Conservation (phyloP, 495 filamentous ascomycete genomes). For the Daldinia loculata region DNA sequence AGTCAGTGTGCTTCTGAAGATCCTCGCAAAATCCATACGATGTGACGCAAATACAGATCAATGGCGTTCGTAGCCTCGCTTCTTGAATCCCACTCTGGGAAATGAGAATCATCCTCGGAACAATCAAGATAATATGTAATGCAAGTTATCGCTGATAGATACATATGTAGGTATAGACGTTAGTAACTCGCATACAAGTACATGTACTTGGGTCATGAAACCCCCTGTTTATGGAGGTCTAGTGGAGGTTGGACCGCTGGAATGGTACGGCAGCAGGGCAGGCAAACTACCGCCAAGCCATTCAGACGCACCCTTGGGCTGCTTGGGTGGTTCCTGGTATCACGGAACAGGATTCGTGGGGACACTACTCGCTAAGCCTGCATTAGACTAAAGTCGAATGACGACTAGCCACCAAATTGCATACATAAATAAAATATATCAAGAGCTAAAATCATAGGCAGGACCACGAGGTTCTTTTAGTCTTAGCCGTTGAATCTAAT, state of each 20-base stretch:
- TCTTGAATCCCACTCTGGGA: constrained; percentile 15
- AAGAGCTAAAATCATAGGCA: constrained; percentile 5
- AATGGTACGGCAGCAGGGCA: constrained; percentile 41
- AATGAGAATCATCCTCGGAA: neutral
- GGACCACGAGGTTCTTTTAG: neutral
- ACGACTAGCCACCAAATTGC: constrained; percentile 17
- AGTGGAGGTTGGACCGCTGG: constrained; percentile 18
- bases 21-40: constrained; percentile 13
- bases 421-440: constrained; percentile 10
- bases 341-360: constrained; percentile 35
- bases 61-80: constrained; percentile 4
- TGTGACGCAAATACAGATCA: neutral
- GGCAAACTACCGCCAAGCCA: constrained; percentile 32
- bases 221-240: constrained; percentile 10
- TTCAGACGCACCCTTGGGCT: constrained; percentile 22
- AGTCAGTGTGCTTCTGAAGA: constrained; percentile 3
- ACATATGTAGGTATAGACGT: no score
- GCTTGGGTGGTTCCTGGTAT: constrained; percentile 32
- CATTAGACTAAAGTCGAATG: constrained; percentile 39
- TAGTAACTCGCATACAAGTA: constrained; percentile 21
- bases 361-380: constrained; percentile 28
- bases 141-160: constrained; percentile 4
- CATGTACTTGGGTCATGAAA: constrained; percentile 19
- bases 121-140: neutral
- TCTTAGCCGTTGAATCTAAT: constrained; percentile 1